phyloP scores from a whole-genome alignment of 163 green algal genomes.

The Prototheca wickerhamii region DNA sequence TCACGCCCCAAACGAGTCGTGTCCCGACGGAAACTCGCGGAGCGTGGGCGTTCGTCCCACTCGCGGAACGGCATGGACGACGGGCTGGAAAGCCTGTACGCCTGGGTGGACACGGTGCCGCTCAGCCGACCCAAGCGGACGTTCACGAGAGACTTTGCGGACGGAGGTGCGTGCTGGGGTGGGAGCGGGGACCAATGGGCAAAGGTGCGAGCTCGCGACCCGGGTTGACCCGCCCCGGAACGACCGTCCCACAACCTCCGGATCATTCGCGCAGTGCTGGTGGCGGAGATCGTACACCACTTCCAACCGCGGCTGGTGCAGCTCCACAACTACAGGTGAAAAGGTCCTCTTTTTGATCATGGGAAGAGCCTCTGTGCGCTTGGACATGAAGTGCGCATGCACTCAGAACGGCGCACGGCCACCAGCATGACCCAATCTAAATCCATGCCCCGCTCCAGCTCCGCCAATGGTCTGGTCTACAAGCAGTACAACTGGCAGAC shows the following conservation, averaged over 20 bases:
- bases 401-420: not conserved
- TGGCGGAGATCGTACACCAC: conserved; percentile 80
- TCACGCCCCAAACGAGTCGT: too few relatives aligned
- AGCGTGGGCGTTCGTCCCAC: not conserved
- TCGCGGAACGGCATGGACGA: conserved; percentile 49
- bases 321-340: conserved; percentile 95
- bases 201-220: not conserved
- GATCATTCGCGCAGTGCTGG: conserved; percentile 56
- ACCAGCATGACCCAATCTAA: not conserved
- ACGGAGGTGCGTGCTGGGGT: conserved; percentile 60
- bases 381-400: not conserved
- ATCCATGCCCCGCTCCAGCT: not conserved
- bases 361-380: not conserved
- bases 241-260: not conserved
- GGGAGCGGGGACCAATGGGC: not conserved
- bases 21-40: too few relatives aligned
- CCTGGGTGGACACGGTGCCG: conserved; percentile 88
- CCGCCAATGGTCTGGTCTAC: conserved; percentile 64
- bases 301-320: conserved; percentile 84
- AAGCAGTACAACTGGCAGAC: conserved; percentile 98
- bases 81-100: conserved; percentile 76
- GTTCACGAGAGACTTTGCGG: conserved; percentile 87
- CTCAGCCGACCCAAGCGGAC: conserved; percentile 82
- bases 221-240: not conserved
- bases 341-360: not conserved